Evolutionary conservation across 2,329 filamentous ascomycete species (phyloP), one percentile per base, ranked within the genome.

Genomic region (Aspergillus brasiliensis): DNA sequence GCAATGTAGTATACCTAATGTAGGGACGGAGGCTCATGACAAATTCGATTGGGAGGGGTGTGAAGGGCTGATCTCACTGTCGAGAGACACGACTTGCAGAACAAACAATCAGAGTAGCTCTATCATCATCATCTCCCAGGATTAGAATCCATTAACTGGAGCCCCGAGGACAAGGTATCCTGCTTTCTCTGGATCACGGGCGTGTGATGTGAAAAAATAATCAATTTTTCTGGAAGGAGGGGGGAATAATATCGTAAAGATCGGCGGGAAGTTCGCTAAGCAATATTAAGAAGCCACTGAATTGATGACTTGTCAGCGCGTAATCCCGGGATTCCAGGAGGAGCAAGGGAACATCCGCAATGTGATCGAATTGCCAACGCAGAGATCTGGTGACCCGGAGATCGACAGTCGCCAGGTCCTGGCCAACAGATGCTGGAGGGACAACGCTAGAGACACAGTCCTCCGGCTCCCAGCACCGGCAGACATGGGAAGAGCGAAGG

Each of bases 371-470:
- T 49, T 72, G 72, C 71, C 72, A 74, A 68, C 72, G 62, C 72
- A 74, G 68, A 70, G 71, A 72, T 72, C 72, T 64, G 72, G 70
- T 74, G 72, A 74, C 72, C 65, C 63, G 60, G 51, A 59, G 69
- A 73, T 72, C 69, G 68, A 71, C 71, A 68, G 65, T 49, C 53
- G 47, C 55, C 54, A 56, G 59, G 53, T 40, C 56, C 62, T 47
- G 48, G 54, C 56, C 34, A 51, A 60, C 38, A 28, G 51, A n/a
- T 54, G 51, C 42, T 56, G 44, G 53, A 31, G 40, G 40, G 40
- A 44, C 40, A 31, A 48, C 44, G 11, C 21, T n/a, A 47, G 37
- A 44, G 37, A 42, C 23, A 54, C 15, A 28, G 7, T 40, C 51
- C 38, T 40, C 38, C 38, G 23, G 49, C 7, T 38, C 11, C 21